These are phyloP conservation scores for Mycosphaerella arachidis DNA, from an alignment of 2,329 filamentous ascomycete species.

Conservation along the genomic window DNA sequence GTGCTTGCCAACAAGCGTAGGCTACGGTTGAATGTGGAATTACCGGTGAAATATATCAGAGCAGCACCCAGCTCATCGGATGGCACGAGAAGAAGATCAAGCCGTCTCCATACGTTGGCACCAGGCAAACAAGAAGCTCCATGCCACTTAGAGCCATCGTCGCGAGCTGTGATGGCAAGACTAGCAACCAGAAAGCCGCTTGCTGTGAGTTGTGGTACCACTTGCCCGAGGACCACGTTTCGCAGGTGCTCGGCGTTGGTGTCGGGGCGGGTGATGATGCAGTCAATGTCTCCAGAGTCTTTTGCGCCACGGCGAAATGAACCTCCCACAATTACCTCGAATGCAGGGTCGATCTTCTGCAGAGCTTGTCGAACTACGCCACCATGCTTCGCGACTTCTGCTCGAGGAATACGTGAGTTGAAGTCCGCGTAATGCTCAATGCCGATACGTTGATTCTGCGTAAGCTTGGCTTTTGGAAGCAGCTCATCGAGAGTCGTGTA, in stretches of 20 bases:
- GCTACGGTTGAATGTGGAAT: slow-evolving; percentile 90
- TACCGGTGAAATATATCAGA: slow-evolving; percentile 85
- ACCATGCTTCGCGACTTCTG: slow-evolving; percentile 68
- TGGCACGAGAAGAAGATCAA: slow-evolving; percentile 82
- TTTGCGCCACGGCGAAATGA: slow-evolving; percentile 77
- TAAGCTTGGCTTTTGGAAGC: slow-evolving; percentile 56
- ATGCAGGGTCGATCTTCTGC: slow-evolving; percentile 54
- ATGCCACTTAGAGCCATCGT: slow-evolving; percentile 76
- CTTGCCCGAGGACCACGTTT: slow-evolving; percentile 55
- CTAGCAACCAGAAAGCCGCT: slow-evolving; percentile 64
- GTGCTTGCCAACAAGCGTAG: slow-evolving; percentile 73
- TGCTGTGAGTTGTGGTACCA: slow-evolving; percentile 59
- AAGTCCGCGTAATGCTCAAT: slow-evolving; percentile 78
- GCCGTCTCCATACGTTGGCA: slow-evolving; percentile 65
- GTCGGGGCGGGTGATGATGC: slow-evolving; percentile 69
- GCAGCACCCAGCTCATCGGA: slow-evolving; percentile 75
- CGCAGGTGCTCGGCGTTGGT: slow-evolving; percentile 57
- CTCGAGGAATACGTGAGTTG: slow-evolving; percentile 69
- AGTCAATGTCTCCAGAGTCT: slow-evolving; percentile 76
- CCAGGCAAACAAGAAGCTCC: slow-evolving; percentile 70
- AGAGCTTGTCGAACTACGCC: slow-evolving; percentile 59
- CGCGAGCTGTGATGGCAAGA: slow-evolving; percentile 53
- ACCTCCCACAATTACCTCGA: slow-evolving; percentile 72
- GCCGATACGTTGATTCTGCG: slow-evolving; percentile 66
- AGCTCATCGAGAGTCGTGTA: slow-evolving; percentile 71